Evolutionary conservation across 2,329 filamentous ascomycete genomes (phyloP).

Genomic region (Exophiala sp.): DNA sequence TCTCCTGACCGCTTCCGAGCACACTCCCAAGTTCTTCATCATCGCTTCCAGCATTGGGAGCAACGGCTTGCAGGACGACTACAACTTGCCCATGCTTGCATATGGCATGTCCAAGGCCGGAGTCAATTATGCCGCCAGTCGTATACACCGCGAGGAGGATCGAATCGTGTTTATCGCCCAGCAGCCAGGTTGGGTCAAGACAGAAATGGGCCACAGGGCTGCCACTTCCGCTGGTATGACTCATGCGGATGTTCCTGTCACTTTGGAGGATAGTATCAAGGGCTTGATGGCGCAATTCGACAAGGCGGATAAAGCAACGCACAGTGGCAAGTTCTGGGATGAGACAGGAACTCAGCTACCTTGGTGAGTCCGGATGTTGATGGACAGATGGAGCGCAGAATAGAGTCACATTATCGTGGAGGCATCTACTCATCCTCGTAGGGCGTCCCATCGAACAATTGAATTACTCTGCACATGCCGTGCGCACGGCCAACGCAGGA

Average conservation of each 20-base stretch:
- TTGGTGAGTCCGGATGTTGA: constrained; percentile 4
- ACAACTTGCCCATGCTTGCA: constrained; percentile 16
- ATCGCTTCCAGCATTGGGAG: constrained; percentile 38
- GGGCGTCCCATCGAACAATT: no score
- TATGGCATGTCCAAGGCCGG: constrained; percentile 31
- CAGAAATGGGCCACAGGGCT: constrained; percentile 20
- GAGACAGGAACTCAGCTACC: constrained; percentile 13
- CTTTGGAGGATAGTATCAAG: constrained; percentile 15
- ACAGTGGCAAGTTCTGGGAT: constrained; percentile 22
- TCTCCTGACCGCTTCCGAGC: constrained; percentile 31
- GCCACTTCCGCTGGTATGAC: constrained; percentile 10
- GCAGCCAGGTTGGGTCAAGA: constrained; percentile 35
- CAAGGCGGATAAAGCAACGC: constrained; percentile 14
- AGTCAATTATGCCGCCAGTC: constrained; percentile 26
- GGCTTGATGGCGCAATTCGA: constrained; percentile 19
- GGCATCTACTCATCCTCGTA: no score
- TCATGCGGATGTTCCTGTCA: constrained; percentile 15
- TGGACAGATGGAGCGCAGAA: neutral
- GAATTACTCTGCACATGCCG: no score
- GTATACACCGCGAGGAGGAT: constrained; percentile 27
- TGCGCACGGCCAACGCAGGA: no score
- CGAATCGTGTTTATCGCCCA: constrained; percentile 29
- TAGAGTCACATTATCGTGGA: no score
- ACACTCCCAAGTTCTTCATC: constrained; percentile 37
- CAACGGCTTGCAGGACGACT: constrained; percentile 32